Percentiles rank a stretch among this genome's conserved stretches.
phyloP scores from a whole-genome alignment of 2,329 filamentous ascomycete genomes.

The Huntiella decipiens region DNA sequence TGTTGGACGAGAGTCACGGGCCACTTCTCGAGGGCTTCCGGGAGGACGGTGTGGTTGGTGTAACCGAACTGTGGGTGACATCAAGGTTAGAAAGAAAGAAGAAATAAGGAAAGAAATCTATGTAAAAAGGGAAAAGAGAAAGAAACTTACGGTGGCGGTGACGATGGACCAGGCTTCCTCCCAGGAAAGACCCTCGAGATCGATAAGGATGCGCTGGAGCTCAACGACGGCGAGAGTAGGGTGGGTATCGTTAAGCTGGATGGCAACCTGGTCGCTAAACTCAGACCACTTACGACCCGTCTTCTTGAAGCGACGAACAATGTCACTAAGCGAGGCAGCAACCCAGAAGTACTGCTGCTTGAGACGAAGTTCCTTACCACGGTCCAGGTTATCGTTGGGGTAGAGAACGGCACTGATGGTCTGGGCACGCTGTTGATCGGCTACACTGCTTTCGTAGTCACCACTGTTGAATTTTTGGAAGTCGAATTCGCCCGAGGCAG shows the following conservation, averaged over 20 bases:
- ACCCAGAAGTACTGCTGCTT: slow-evolving; percentile 99
- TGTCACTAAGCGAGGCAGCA: slow-evolving; percentile 86
- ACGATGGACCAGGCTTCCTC: slow-evolving; percentile 78
- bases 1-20: slow-evolving; percentile 83
- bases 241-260: slow-evolving; percentile 96
- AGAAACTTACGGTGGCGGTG: slow-evolving; percentile 36
- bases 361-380: slow-evolving; percentile 87
- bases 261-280: slow-evolving; percentile 87
- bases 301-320: slow-evolving; percentile 97
- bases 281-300: slow-evolving; percentile 75
- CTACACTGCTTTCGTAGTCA: slow-evolving; percentile 93
- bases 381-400: slow-evolving; percentile 90
- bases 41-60: slow-evolving; percentile 95
- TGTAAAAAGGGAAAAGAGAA: no score
- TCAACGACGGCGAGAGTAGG: slow-evolving; percentile 93
- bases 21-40: slow-evolving; percentile 97
- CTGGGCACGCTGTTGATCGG: slow-evolving; percentile 96
- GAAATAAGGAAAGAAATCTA: background rate
- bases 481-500: slow-evolving; percentile 91
- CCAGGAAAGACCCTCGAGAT: slow-evolving; percentile 83
- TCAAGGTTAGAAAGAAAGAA: slow-evolving; percentile 8
- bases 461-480: slow-evolving; percentile 99
- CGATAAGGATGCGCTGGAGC: slow-evolving; percentile 77
- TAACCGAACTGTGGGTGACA: slow-evolving; percentile 51
- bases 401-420: slow-evolving; percentile 96